These are phyloP conservation scores for Thermoascus crustaceus DNA, from an alignment of 2,329 filamentous ascomycete species.

Conservation along the genomic window DNA sequence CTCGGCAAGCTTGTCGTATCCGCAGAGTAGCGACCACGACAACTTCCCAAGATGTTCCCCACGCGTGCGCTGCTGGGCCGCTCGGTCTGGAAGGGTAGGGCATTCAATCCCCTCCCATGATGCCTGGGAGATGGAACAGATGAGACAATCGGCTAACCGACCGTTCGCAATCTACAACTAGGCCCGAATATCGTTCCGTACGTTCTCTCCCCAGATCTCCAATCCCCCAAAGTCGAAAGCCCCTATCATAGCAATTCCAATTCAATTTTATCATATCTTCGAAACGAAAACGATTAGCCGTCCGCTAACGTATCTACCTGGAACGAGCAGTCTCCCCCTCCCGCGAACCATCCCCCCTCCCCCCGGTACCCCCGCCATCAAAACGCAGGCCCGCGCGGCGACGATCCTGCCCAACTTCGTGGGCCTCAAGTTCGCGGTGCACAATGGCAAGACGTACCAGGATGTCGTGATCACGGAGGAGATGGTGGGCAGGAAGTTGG, in stretches of 20 bases:
- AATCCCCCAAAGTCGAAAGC: constrained; percentile 1
- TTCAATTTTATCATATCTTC: constrained; percentile 7
- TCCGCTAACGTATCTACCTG: constrained; percentile 4
- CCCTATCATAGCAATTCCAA: not conserved
- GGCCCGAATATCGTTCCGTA: constrained; percentile 66
- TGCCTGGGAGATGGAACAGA: too few relatives aligned
- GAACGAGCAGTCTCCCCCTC: constrained; percentile 29
- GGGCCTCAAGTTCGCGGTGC: constrained; percentile 77
- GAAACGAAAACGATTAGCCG: not conserved
- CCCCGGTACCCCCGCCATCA: constrained; percentile 64
- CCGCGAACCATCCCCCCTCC: constrained; percentile 40
- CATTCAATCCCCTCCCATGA: too few relatives aligned
- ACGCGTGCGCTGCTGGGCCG: constrained; percentile 62
- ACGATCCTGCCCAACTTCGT: constrained; percentile 92
- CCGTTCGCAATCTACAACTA: constrained; percentile 36
- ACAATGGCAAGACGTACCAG: constrained; percentile 83
- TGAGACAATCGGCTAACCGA: too few relatives aligned
- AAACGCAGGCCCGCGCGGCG: constrained; percentile 76
- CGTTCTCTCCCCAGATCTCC: constrained; percentile 24
- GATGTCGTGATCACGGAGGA: constrained; percentile 82
- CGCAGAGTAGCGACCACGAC: not conserved
- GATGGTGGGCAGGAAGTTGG: constrained; percentile 93
- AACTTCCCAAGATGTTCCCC: constrained; percentile 53
- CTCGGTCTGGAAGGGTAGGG: constrained; percentile 79
- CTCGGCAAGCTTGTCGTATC: constrained; percentile 1